phyloP scores from a whole-genome alignment of 441 rosid genomes.

The Pelargonium hybrid region DNA sequence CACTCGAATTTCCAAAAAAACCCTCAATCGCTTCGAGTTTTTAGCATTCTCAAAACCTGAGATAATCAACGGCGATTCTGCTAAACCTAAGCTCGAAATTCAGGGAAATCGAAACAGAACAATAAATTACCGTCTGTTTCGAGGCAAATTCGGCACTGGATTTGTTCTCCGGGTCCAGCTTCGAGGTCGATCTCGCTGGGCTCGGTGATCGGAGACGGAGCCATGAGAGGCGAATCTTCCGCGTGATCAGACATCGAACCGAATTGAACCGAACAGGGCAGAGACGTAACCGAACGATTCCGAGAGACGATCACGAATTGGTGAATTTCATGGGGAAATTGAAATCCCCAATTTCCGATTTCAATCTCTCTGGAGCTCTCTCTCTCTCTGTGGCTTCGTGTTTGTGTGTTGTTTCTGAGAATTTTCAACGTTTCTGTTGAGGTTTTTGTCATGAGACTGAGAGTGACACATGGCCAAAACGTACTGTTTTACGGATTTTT shows the following conservation, averaged over 20 bases:
- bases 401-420: not conserved
- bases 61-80: not conserved
- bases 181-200: conserved; percentile 91
- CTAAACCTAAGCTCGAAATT: not conserved
- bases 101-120: not conserved
- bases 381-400: not conserved
- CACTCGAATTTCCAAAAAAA: not conserved
- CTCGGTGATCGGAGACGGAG: conserved; percentile 59
- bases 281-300: not conserved
- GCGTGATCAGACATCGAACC: conserved; percentile 50
- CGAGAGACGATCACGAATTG: not conserved
- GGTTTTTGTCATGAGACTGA: not conserved
- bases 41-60: not conserved
- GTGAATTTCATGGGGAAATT: not conserved
- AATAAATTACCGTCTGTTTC: conserved; percentile 73
- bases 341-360: not conserved
- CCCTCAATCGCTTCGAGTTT: not conserved
- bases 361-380: not conserved
- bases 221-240: conserved; percentile 63
- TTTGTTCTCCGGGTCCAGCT: conserved; percentile 89
- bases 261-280: conserved; percentile 6
- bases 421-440: not conserved
- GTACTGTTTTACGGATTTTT: too few species aligned
- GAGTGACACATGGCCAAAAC: not conserved
- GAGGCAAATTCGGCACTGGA: conserved; percentile 97